Evolutionary conservation across 1,284 basidiomycete species (phyloP).

Genomic region (Xanthoconium separans): DNA sequence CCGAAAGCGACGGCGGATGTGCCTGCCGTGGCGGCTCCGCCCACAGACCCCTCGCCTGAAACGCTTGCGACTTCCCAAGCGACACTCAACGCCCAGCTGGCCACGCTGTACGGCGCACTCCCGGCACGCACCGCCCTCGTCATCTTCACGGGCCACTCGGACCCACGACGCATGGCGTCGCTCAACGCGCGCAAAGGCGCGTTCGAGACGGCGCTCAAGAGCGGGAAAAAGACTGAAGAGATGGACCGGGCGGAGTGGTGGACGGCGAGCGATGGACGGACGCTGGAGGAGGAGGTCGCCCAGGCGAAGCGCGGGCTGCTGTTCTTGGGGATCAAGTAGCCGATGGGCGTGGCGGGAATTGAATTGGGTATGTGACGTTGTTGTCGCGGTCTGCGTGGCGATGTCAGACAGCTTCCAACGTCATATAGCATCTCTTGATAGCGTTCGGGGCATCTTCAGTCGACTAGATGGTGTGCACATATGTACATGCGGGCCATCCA

Average conservation of each 20-base stretch:
- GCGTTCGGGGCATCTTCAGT: too few species aligned
- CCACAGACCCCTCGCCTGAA: constrained; percentile 36
- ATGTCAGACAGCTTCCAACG: too few species aligned
- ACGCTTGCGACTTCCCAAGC: constrained; percentile 40
- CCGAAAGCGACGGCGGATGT: constrained; percentile 45
- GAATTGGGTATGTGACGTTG: too few species aligned
- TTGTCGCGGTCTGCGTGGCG: too few species aligned
- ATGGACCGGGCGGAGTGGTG: constrained; percentile 54
- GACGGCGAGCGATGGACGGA: constrained; percentile 74
- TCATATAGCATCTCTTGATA: too few species aligned
- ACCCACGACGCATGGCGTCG: constrained; percentile 75
- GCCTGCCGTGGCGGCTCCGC: constrained; percentile 27
- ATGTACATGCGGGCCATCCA: too few species aligned
- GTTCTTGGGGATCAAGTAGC: constrained; percentile 40
- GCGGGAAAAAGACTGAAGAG: constrained; percentile 50
- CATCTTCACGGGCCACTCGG: constrained; percentile 83
- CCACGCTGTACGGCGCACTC: constrained; percentile 62
- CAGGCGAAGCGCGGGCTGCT: constrained; percentile 77
- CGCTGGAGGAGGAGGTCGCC: constrained; percentile 76
- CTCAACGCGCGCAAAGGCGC: constrained; percentile 66
- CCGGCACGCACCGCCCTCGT: constrained; percentile 79
- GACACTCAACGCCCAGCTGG: constrained; percentile 61
- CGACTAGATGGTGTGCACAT: too few species aligned
- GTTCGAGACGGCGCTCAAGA: constrained; percentile 71
- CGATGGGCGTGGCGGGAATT: background rate